These are phyloP conservation scores for Chiua virens DNA, from an alignment of 768 basidiomycete species.

Conservation along the genomic window DNA sequence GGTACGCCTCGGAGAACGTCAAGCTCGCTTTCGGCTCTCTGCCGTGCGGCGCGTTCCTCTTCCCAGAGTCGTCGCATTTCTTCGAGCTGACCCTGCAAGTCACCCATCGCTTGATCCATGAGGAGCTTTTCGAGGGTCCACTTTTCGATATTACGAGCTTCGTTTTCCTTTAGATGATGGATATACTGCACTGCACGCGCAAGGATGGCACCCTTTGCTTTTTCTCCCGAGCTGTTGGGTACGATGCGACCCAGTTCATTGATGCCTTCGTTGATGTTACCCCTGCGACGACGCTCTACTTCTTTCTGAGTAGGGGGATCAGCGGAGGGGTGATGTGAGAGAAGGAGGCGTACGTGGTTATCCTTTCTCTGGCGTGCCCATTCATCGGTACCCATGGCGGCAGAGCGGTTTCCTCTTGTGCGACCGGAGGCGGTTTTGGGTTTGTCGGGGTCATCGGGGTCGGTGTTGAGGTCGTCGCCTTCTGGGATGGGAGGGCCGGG, in stretches of 20 bases:
- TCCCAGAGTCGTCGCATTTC: slow-evolving; percentile 82
- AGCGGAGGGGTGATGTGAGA: background rate
- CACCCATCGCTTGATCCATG: slow-evolving; percentile 92
- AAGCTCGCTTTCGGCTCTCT: slow-evolving; percentile 65
- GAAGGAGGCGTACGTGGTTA: slow-evolving; percentile 61
- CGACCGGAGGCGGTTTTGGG: slow-evolving; percentile 34
- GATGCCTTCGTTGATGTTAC: slow-evolving; percentile 97
- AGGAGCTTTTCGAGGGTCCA: slow-evolving; percentile 92
- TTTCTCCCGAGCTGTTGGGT: slow-evolving; percentile 83
- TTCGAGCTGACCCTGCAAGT: slow-evolving; percentile 79
- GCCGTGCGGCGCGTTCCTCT: slow-evolving; percentile 62
- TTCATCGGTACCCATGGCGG: slow-evolving; percentile 71
- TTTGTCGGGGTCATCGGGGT: slow-evolving; percentile 30
- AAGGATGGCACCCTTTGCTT: slow-evolving; percentile 88
- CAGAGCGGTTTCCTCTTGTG: slow-evolving; percentile 51
- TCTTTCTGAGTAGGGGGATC: slow-evolving; percentile 75
- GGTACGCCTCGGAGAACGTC: slow-evolving; percentile 48
- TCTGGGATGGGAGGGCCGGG: slow-evolving; percentile 18
- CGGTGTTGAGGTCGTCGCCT: slow-evolving; percentile 22
- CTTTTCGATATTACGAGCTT: slow-evolving; percentile 87
- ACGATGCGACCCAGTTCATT: slow-evolving; percentile 87
- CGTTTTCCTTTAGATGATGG: slow-evolving; percentile 86
- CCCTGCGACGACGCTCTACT: slow-evolving; percentile 91
- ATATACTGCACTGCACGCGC: slow-evolving; percentile 89
- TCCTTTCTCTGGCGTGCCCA: slow-evolving; percentile 82